Conservation (phyloP, 1,139 yeast genomes). For the Hansenula anomala region DNA sequence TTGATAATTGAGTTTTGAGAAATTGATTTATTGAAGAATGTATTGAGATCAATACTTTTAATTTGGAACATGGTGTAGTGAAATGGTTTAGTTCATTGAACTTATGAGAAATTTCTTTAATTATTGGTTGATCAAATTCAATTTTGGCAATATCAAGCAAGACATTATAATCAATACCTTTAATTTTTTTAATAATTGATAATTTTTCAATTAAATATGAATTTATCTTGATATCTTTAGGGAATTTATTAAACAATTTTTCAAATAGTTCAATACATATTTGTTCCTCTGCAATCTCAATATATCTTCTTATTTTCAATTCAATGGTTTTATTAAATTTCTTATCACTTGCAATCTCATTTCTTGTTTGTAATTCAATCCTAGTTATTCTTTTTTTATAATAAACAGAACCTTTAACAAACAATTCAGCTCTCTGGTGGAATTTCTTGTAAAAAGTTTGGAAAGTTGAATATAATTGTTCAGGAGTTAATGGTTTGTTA, state of each 20-base stretch:
- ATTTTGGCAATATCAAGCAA: conserved; percentile 17
- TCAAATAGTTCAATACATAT: conserved; percentile 10
- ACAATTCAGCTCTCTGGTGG: conserved; percentile 6
- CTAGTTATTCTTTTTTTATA: not conserved
- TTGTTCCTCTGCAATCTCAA: conserved; percentile 15
- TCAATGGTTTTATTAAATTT: conserved; percentile 5
- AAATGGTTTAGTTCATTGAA: conserved; percentile 5
- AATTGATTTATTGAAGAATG: conserved; percentile 14
- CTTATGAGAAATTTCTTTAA: conserved; percentile 7
- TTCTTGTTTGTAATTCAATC: conserved; percentile 7
- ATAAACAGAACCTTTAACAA: conserved; percentile 12
- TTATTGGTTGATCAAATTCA: conserved; percentile 7
- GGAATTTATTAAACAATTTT: conserved; percentile 12
- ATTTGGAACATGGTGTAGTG: conserved; percentile 15
- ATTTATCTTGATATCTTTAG: conserved; percentile 10
- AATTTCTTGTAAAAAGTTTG: conserved; percentile 41
- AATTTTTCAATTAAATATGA: conserved; percentile 12
- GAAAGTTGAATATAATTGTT: conserved; percentile 47
- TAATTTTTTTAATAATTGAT: conserved; percentile 8
- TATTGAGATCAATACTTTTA: conserved; percentile 8
- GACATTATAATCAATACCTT: conserved; percentile 11
- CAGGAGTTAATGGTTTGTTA: conserved; percentile 44
- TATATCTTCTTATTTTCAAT: conserved; percentile 4
- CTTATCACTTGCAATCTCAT: conserved; percentile 4
- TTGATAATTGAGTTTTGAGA: conserved; percentile 5